A percentile compares a stretch with the other conserved stretches of the same genome.
Conservation (phyloP, 345 rosid species). For the Linum lewisii region DNA sequence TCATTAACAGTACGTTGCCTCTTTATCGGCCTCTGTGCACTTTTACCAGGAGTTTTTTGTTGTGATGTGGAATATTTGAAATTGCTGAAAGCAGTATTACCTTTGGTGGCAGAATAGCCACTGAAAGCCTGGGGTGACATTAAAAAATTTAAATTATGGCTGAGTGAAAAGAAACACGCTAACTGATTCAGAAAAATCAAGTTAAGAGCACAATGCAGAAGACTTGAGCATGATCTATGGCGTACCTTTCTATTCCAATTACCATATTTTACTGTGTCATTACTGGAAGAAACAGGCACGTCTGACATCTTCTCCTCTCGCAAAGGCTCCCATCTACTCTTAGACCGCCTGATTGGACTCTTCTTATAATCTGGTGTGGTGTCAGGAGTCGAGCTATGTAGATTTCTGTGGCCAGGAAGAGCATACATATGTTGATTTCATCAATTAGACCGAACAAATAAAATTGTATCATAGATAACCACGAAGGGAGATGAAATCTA, state of each 20-base stretch:
- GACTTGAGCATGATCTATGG: background rate
- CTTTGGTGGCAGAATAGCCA: slow-evolving; percentile 41
- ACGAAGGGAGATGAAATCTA: background rate
- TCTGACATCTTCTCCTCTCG: slow-evolving; percentile 51
- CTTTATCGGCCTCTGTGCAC: slow-evolving; percentile 59
- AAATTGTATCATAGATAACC: background rate
- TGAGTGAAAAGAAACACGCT: background rate
- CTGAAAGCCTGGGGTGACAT: slow-evolving; percentile 29
- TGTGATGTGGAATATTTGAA: slow-evolving; percentile 28
- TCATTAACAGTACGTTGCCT: slow-evolving; percentile 56
- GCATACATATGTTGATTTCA: background rate
- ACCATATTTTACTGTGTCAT: slow-evolving; percentile 40
- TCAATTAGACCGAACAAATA: background rate
- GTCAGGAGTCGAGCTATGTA: slow-evolving; percentile 29
- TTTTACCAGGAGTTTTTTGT: slow-evolving; percentile 42
- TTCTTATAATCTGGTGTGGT: slow-evolving; percentile 33
- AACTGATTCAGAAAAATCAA: background rate
- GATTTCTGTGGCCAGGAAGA: slow-evolving; percentile 15
- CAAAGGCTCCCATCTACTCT: slow-evolving; percentile 99
- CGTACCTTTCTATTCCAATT: slow-evolving; percentile 54
- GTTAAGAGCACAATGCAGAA: background rate
- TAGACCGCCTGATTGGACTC: slow-evolving; percentile 67
- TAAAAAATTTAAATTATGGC: slow-evolving; percentile 1
- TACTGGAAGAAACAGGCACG: slow-evolving; percentile 30
- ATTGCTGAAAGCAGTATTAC: slow-evolving; percentile 28